phyloP scores from a whole-genome alignment of 2,329 filamentous ascomycete genomes.

The Colletotrichum sp. region DNA sequence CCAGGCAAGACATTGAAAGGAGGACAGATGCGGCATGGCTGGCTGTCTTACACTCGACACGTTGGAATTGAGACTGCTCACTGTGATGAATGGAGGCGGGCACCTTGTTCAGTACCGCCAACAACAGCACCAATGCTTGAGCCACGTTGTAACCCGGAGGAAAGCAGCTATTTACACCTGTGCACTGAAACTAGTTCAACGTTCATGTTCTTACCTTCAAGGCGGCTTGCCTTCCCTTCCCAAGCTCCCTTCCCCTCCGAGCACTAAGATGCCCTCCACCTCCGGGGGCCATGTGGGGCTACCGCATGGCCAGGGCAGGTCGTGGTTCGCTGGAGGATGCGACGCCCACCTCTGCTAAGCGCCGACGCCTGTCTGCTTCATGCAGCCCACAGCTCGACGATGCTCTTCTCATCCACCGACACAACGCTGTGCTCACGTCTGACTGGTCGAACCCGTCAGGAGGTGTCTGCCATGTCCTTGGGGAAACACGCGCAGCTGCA shows the following conservation, averaged over 20 bases:
- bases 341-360: conserved; percentile 56
- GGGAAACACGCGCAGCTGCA: conserved; percentile 44
- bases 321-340: conserved; percentile 47
- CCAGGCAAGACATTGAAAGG: not conserved
- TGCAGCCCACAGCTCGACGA: conserved; percentile 46
- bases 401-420: conserved; percentile 31
- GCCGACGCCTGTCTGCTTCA: conserved; percentile 58
- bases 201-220: not conserved
- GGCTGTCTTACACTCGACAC: not conserved
- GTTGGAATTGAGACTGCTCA: not conserved
- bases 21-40: not conserved
- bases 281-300: not conserved
- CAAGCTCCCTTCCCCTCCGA: not conserved
- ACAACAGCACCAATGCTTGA: not conserved
- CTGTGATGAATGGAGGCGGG: not conserved
- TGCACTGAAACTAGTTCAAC: not conserved
- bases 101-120: not conserved
- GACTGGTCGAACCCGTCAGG: conserved; percentile 32
- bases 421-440: conserved; percentile 28
- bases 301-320: conserved; percentile 34
- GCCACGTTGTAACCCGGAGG: not conserved
- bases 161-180: not conserved
- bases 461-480: conserved; percentile 20
- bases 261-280: not conserved
- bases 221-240: not conserved